phyloP scores from a whole-genome alignment of 768 basidiomycete species.

The Leccinum imitatum region DNA sequence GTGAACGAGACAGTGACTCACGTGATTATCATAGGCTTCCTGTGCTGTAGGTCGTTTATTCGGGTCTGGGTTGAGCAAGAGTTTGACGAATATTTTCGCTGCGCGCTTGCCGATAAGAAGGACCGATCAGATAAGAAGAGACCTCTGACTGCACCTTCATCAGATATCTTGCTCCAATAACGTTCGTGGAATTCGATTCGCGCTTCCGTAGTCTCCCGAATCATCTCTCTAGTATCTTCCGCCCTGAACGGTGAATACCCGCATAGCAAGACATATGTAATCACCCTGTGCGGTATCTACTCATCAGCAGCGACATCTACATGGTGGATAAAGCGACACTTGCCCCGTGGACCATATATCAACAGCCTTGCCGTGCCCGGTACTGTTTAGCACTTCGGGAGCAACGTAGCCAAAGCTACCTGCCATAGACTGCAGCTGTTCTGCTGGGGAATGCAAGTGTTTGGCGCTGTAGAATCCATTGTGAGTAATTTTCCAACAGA shows the following conservation, averaged over 20 bases:
- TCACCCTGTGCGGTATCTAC: constrained; percentile 55
- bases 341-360: constrained; percentile 95
- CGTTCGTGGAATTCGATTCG: constrained; percentile 89
- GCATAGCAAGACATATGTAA: constrained; percentile 92
- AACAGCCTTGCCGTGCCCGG: constrained; percentile 89
- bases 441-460: constrained; percentile 69
- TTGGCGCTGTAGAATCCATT: constrained; percentile 59
- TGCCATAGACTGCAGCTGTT: constrained; percentile 69
- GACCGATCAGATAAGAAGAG: not conserved
- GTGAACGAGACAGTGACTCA: constrained; percentile 33
- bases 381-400: constrained; percentile 78
- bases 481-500: not conserved
- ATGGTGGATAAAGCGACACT: constrained; percentile 21
- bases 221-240: constrained; percentile 70
- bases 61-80: constrained; percentile 72
- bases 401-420: constrained; percentile 91
- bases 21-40: constrained; percentile 67
- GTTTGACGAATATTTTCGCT: constrained; percentile 85
- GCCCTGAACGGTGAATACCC: constrained; percentile 95
- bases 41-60: constrained; percentile 66
- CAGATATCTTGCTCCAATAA: constrained; percentile 91
- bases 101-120: not conserved
- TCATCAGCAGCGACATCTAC: not conserved
- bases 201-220: constrained; percentile 82
- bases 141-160: constrained; percentile 50